Conservation (phyloP, 345 rosid genomes). For the Cardamine resedifolia region DNA sequence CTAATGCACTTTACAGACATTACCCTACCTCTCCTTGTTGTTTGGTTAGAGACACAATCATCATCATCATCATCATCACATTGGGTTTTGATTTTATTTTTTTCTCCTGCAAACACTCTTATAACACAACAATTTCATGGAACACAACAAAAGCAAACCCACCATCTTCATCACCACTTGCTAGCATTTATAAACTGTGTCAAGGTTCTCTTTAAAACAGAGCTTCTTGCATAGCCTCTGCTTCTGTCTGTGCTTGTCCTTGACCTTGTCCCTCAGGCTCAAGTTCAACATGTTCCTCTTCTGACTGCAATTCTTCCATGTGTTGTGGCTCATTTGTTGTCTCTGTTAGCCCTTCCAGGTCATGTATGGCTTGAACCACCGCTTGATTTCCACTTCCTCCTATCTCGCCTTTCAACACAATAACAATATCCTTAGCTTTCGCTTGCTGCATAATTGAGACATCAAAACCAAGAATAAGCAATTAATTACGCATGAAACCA, state of each 20-base stretch:
- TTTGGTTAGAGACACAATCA: constrained; percentile 38
- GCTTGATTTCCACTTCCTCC: constrained; percentile 41
- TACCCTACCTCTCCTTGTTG: constrained; percentile 33
- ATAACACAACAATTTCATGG: constrained; percentile 9
- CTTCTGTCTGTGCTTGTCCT: constrained; percentile 29
- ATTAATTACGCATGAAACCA: background rate
- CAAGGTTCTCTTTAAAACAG: constrained; percentile 23
- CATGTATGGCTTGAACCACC: constrained; percentile 56
- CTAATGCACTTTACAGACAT: constrained; percentile 37
- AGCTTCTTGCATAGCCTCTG: constrained; percentile 41
- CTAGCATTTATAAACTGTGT: background rate
- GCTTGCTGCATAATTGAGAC: constrained; percentile 58
- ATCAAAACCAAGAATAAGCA: background rate
- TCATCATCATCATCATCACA: constrained; percentile 26
- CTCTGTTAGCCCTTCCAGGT: constrained; percentile 73
- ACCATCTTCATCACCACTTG: constrained; percentile 24
- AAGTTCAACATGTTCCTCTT: background rate
- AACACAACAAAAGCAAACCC: constrained; percentile 29
- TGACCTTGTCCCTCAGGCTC: constrained; percentile 3
- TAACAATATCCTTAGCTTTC: constrained; percentile 54
- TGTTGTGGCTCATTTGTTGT: constrained; percentile 34
- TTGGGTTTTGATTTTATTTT: background rate
- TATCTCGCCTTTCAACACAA: constrained; percentile 54
- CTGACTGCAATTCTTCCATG: constrained; percentile 32
- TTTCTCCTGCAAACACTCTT: constrained; percentile 31